phyloP scores from a whole-genome alignment of 345 rosid genomes.

The Lagerstroemia speciosa region DNA sequence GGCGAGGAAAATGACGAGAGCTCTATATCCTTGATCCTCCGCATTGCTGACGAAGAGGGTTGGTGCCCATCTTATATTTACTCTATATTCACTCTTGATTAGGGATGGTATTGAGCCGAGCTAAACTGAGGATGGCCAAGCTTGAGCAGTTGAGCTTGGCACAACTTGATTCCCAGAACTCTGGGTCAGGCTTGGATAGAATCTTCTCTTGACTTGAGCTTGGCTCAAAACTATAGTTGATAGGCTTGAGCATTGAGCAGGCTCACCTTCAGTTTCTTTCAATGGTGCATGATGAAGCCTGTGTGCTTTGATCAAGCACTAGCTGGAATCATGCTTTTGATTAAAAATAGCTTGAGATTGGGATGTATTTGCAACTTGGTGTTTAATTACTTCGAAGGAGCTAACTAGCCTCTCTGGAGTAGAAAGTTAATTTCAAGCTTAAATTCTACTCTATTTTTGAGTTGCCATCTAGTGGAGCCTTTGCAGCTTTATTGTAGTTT shows the following conservation, averaged over 20 bases:
- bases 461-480: not conserved
- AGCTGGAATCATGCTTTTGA: not conserved
- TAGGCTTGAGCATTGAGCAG: not conserved
- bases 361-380: not conserved
- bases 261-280: not conserved
- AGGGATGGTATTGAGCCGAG: not conserved
- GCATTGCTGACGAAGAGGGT: slow-evolving; percentile 68
- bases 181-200: not conserved
- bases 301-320: not conserved
- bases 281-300: no score
- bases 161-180: not conserved
- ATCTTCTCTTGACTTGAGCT: not conserved
- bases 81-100: not conserved
- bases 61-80: slow-evolving; percentile 11
- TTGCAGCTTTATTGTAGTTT: not conserved
- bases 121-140: not conserved
- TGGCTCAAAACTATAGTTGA: not conserved
- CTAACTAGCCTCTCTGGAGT: not conserved
- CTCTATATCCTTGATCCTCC: slow-evolving; percentile 63
- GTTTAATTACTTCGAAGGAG: not conserved
- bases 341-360: not conserved
- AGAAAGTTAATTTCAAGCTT: not conserved
- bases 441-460: not conserved
- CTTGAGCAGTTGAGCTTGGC: not conserved
- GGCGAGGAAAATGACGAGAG: slow-evolving; percentile 67